phyloP scores from a whole-genome alignment of 768 basidiomycete species.

The Kondoa malvinella region DNA sequence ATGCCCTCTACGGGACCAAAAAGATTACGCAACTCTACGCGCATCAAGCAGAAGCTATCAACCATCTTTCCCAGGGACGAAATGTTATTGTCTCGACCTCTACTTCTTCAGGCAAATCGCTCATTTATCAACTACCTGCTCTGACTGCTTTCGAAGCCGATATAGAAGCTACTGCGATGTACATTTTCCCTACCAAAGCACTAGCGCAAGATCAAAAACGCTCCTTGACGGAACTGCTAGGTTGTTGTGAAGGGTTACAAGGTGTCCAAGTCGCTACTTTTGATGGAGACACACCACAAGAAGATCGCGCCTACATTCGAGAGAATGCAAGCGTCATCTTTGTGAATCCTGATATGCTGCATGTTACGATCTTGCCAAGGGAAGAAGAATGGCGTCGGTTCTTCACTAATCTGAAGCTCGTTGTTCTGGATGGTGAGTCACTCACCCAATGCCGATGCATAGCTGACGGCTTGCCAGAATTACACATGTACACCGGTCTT shows the following conservation, averaged over 20 bases:
- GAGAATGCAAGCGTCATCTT: constrained; percentile 50
- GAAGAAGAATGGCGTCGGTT: constrained; percentile 77
- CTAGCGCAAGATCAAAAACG: constrained; percentile 71
- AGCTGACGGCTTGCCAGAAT: constrained; percentile 47
- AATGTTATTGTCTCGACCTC: constrained; percentile 77
- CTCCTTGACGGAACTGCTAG: constrained; percentile 52
- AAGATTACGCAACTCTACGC: constrained; percentile 49
- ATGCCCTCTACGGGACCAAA: constrained; percentile 44
- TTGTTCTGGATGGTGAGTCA: constrained; percentile 40
- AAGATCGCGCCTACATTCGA: constrained; percentile 49
- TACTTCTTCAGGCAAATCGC: constrained; percentile 47
- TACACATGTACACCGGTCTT: constrained; percentile 68
- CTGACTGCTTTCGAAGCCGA: constrained; percentile 51
- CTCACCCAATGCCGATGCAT: neutral
- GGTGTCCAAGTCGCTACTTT: constrained; percentile 57
- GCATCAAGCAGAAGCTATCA: constrained; percentile 57
- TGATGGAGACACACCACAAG: constrained; percentile 71
- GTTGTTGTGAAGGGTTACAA: constrained; percentile 45
- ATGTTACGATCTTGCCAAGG: constrained; percentile 64
- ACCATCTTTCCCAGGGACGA: constrained; percentile 34
- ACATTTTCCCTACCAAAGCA: constrained; percentile 86
- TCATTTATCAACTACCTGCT: constrained; percentile 47
- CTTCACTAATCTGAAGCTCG: constrained; percentile 54
- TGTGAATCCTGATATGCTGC: constrained; percentile 80
- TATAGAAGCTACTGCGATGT: constrained; percentile 49